Evolutionary conservation across 441 rosid genomes (phyloP), one percentile per base, ranked within the genome.

Genomic region (Hura crepitans): DNA sequence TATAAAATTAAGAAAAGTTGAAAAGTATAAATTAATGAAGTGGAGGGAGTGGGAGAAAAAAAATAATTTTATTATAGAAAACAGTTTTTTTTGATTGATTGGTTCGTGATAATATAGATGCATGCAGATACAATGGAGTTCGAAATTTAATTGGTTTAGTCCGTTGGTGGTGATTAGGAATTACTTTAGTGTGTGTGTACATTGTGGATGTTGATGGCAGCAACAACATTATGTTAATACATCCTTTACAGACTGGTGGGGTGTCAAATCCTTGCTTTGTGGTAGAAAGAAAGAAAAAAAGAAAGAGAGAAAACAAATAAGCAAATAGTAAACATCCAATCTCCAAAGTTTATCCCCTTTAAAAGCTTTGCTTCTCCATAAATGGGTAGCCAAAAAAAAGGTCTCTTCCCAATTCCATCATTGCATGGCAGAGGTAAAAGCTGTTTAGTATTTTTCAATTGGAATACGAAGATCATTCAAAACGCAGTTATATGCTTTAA

Each of bases 241-340:
- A 68, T 74, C 75, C 83, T 82, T 85, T 82, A 76, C 82, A 82
- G 79, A 61, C 80, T 74, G 85, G 83, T 78, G 68, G 74, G n/a
- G 51, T 51, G 85, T 85, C 85, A 70, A 76, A 76, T 79, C 78
- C 43, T 69, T 77, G 66, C 74, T 72, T 68, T 81, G 74, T 46
- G 37, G 51, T 33, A 18, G 58, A 65, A 37, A 51, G 31, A 1
- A 20, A 42, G 65, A 42, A 68, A 47, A 46, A 23, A 35, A 2
- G 20, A 33, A 68, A 42, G 65, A 47, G 39, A 23, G 0, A 25
- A 42, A 68, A 42, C 65, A 47, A 39, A 23, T 59, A 46, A 70
- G 27, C 71, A 53, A 54, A 70, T 56, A 64, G 54, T 18, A n/a
- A 65, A 62, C 55, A 51, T 37, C 58, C 8, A 46, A n/a, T 31